Evolutionary conservation across 305 asterid species (phyloP), one percentile per base, ranked within the genome.

Genomic region (Nicotiana rustica): DNA sequence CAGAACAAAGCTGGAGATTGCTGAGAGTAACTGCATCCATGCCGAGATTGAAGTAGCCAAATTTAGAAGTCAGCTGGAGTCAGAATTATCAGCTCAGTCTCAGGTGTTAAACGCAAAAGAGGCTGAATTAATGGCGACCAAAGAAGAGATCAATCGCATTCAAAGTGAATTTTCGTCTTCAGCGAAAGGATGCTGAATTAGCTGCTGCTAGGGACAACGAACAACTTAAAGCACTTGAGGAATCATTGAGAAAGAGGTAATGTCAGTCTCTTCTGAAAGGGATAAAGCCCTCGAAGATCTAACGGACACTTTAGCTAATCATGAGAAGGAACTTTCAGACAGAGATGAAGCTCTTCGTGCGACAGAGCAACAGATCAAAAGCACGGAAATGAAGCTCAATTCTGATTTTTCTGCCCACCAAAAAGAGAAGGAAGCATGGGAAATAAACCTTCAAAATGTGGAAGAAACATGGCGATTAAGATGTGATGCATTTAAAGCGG

Each of bases 381-480:
- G 85, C 88, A 84, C 91, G 88, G 98, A 92, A 86, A 83, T 70
- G 90, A 91, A 91, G 91, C 89, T 97, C 87, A 93, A 89, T 68
- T 91, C 96, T 84, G 87, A 90, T 88, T 89, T 92, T 85, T 90
- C 98, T 80, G 82, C 85, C 75, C 95, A 92, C 84, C 97, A 92
- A 84, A 90, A 92, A 49, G 98, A 92, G 88, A 97, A 92, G 90
- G 96, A 92, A 88, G 67, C 90, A 84, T 93, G 99, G 99, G 97
- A 93, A 60, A 85, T 79, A 82, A 92, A 89, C 93, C 96, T 92
- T 85, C 91, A 88, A 90, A 90, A 92, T 84, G 91, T 93, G 84
- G 99, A 97, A 94, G 97, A 92, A 88, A 92, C 98, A 59, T 97
- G 99, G 98, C 89, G 91, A 92, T 87, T 90, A 92, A 95, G 90